Evolutionary conservation across 306 rosid genomes (phyloP), one percentile per base, ranked within the genome.

Genomic region (Oxytropis ochrocephala): DNA sequence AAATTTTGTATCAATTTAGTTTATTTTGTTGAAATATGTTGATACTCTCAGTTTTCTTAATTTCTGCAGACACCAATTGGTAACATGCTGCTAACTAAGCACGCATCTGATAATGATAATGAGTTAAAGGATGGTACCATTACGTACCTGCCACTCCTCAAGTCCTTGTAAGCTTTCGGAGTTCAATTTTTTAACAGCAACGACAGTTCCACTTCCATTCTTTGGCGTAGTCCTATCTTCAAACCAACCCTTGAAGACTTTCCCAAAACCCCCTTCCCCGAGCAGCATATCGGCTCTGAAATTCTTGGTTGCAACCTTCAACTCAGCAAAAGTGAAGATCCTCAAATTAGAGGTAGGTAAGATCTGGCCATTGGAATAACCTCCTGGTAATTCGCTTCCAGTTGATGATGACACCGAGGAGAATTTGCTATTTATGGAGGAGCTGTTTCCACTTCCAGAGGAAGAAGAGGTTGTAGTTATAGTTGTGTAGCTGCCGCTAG

Each of bases 241-340:
- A 27, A 95, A 80, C 97, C 90, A 91, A 12, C 99, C 99, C 75
- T 82, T 95, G 70, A 13, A 95, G 69, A 95, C 99, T 73, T 82
- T 87, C 12, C 99, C 97, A 52, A 95, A 95, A 14, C 99, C 99
- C 12, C 97, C 99, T 64, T 91, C 99, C 0, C 99, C 99, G 48
- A 95, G 95, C 8, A 95, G 73, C 0, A 92, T 75, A 39, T 95
- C 99, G 18, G 78, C 6, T 81, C 79, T 87, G 82, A 95, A 95
- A 83, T 87, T 89, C 77, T 52, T 91, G 64, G 99, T 89, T 11
- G 99, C 91, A 65, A 65, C 61, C 56, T 72, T 95, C 74, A 95
- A 68, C 69, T 95, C 96, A 0, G 85, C 84, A 66, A 79, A 95
- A 69, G 93, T 64, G 76, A 88, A 87, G 51, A 77, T 46, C 87